phyloP scores from a whole-genome alignment of 495 filamentous ascomycete species.

The Aspergillus baeticus region DNA sequence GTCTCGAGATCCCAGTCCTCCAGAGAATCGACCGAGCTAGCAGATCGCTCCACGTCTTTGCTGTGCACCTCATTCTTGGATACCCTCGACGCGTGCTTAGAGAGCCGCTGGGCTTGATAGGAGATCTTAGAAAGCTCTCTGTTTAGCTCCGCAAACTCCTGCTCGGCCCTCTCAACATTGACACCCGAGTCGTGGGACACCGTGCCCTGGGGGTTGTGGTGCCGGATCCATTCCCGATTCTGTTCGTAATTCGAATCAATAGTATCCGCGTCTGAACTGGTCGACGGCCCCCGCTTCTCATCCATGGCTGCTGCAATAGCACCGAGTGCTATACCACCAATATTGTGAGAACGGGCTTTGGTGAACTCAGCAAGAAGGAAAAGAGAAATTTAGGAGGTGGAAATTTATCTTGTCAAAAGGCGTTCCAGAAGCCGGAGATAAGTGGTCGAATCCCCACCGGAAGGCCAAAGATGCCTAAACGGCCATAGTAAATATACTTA shows the following conservation, averaged over 20 bases:
- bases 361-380: not conserved
- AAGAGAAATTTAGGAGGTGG: not conserved
- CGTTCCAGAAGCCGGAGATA: conserved; percentile 1
- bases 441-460: not conserved
- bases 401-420: not conserved
- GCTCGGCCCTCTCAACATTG: conserved; percentile 70
- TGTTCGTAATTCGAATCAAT: conserved; percentile 27
- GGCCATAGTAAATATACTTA: not conserved
- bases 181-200: conserved; percentile 49
- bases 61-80: conserved; percentile 37
- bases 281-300: not conserved
- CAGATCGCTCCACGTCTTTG: conserved; percentile 51
- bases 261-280: conserved; percentile 28
- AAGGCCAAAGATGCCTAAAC: not conserved
- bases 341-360: not conserved
- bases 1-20: conserved; percentile 71
- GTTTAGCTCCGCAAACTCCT: conserved; percentile 74
- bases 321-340: not conserved
- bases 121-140: conserved; percentile 69
- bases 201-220: conserved; percentile 44
- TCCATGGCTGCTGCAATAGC: not conserved
- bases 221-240: conserved; percentile 30
- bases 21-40: conserved; percentile 43
- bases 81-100: conserved; percentile 35
- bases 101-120: conserved; percentile 47